Percentiles rank a stretch among this genome's conserved stretches.
Evolutionary conservation across 202 grass and related monocot genomes (phyloP).

Genomic region (Carex arenaria): DNA sequence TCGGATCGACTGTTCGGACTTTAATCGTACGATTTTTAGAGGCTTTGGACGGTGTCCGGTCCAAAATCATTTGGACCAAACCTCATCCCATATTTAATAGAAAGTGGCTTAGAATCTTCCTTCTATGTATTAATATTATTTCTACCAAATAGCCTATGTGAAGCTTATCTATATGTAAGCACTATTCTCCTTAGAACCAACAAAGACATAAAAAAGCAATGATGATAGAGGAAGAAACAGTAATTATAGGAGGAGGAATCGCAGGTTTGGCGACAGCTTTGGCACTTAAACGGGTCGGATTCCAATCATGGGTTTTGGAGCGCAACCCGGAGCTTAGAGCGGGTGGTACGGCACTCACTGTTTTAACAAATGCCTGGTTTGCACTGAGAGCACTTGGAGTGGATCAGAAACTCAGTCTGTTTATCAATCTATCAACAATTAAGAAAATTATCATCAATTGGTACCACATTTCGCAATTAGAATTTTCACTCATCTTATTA

Average conservation of each 20-base stretch:
- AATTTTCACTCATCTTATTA: too few relatives aligned
- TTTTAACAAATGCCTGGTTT: slow-evolving; percentile 74
- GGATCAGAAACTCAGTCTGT: slow-evolving; percentile 52
- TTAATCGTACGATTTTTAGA: too few relatives aligned
- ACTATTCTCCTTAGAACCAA: background rate
- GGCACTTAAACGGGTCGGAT: slow-evolving; percentile 40
- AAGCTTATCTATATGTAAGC: background rate
- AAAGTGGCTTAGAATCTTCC: background rate
- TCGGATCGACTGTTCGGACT: too few relatives aligned
- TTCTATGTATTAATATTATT: background rate
- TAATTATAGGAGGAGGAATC: slow-evolving; percentile 63
- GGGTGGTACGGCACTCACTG: slow-evolving; percentile 41
- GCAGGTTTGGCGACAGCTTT: slow-evolving; percentile 53
- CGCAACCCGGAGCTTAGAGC: slow-evolving; percentile 48
- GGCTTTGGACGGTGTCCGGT: too few relatives aligned
- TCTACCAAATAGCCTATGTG: background rate
- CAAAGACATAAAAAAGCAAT: background rate
- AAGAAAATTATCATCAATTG: background rate
- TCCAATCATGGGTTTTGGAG: slow-evolving; percentile 49
- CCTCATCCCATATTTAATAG: background rate
- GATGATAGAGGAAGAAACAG: slow-evolving; percentile 36
- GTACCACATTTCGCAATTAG: background rate
- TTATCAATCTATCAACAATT: slow-evolving; percentile 31
- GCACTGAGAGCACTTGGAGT: slow-evolving; percentile 66
- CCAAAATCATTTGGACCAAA: too few relatives aligned